Evolutionary conservation across 352 stramenopile genomes (phyloP), one percentile per base, ranked within the genome.

Genomic region (Globisporangium carolinianum): DNA sequence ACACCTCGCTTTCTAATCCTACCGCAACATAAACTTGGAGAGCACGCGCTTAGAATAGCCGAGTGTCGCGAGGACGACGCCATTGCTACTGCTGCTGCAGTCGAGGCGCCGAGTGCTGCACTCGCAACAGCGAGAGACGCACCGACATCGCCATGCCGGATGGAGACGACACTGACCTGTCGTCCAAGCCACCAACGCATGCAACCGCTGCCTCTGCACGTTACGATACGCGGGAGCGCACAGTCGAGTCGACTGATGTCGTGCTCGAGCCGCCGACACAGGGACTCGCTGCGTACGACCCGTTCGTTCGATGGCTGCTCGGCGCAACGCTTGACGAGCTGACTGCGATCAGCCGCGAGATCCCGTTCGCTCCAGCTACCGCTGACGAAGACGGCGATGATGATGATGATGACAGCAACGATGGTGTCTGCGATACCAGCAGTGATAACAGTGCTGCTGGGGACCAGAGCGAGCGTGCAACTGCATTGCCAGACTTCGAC

Each of bases 281-380:
- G 35, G 63, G 59, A 18, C 54, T 89, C 9, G 62, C 51, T 5
- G 65, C 59, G 6, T 89, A 73, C 51, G 68, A 80, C 35, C 70
- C 73, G 1, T 87, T 89, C 48, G 77, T 89, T 54, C 68, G 62
- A 32, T 89, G 79, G 79, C 47, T 89, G 11, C 67, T 89, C 9
- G 60, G 67, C 6, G 63, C 75, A 14, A 57, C 73, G 2, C 63
- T 70, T 2, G 73, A 85, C 51, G 70, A 85, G 39, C 68, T 87
- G 17, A 61, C 63, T 35, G 71, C 47, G 43, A 58, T 77, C 42
- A 69, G 71, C 51, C 63, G 50, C 24, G 51, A 39, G 0, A 39
- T 69, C 12, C 69, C 72, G 35, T 75, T 75, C 38, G 51, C 58
- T 45, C 24, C 49, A 53, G 7, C 47, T 5, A 17, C 41, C 51